phyloP scores from a whole-genome alignment of 495 filamentous ascomycete genomes.

The Thermothielavioides terrestris region DNA sequence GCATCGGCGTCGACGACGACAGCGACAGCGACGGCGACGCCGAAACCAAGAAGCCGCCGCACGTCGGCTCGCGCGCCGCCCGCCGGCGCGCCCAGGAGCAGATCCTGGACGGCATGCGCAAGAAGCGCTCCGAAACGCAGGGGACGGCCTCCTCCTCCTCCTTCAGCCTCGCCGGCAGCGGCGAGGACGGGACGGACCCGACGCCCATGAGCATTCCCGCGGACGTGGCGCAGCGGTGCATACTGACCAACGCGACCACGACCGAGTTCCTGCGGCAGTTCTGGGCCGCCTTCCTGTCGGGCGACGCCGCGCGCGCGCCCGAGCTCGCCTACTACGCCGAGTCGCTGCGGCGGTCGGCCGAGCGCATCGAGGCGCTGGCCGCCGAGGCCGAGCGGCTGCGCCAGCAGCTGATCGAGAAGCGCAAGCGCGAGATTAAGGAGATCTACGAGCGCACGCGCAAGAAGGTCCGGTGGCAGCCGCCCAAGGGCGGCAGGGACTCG shows the following conservation, averaged over 20 bases:
- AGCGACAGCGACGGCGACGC: constrained; percentile 59
- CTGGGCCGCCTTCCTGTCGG: constrained; percentile 81
- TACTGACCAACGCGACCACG: constrained; percentile 82
- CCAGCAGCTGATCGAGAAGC: constrained; percentile 49
- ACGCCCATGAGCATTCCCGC: constrained; percentile 56
- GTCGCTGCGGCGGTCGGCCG: constrained; percentile 62
- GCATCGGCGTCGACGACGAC: constrained; percentile 56
- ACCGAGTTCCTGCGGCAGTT: constrained; percentile 95
- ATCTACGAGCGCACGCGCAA: constrained; percentile 59
- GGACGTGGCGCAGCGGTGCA: constrained; percentile 60
- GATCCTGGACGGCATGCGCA: constrained; percentile 42
- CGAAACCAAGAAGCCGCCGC: constrained; percentile 34
- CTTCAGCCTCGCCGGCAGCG: constrained; percentile 8
- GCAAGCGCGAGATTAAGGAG: constrained; percentile 61
- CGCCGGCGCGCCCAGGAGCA: constrained; percentile 47
- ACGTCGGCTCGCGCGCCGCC: constrained; percentile 51
- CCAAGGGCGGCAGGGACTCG: constrained; percentile 63
- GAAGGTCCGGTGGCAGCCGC: constrained; percentile 55
- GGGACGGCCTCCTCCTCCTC: constrained; percentile 14
- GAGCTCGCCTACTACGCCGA: constrained; percentile 72
- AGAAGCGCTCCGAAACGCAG: constrained; percentile 47
- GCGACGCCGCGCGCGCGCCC: constrained; percentile 50
- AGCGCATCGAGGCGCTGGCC: constrained; percentile 76
- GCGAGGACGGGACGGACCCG: constrained; percentile 33
- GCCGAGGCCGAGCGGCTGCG: constrained; percentile 69